A percentile compares a stretch with the other conserved stretches of the same genome.
Conservation (phyloP, 306 rosid species). For the Hippophae gyantsensis region DNA sequence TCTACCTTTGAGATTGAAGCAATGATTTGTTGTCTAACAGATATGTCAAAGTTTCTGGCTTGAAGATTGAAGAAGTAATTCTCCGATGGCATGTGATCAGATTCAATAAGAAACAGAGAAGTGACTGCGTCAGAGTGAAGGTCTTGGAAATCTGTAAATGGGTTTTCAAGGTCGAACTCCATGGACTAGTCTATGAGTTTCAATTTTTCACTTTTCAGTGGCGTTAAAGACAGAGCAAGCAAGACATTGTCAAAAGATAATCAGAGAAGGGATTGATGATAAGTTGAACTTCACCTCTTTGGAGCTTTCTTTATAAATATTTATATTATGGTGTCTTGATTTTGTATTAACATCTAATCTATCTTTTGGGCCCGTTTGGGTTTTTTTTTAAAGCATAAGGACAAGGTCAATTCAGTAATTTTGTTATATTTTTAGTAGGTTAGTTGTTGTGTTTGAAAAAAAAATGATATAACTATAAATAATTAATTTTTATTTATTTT, state of each 20-base stretch:
- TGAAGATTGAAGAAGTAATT: constrained; percentile 48
- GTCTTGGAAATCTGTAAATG: constrained; percentile 40
- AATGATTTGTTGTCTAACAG: constrained; percentile 47
- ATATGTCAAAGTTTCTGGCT: constrained; percentile 31
- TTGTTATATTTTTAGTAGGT: too few species aligned
- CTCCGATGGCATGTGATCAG: constrained; percentile 70
- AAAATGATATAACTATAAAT: too few species aligned
- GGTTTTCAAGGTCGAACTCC: constrained; percentile 95
- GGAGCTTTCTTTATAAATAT: constrained; percentile 19
- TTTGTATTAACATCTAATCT: constrained; percentile 6
- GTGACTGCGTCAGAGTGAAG: constrained; percentile 34
- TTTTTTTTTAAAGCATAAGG: too few species aligned
- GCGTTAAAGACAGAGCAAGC: constrained; percentile 10
- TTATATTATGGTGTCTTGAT: constrained; percentile 21
- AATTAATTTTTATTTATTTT: too few species aligned
- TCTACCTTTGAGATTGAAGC: constrained; percentile 64
- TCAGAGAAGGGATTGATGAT: constrained; percentile 4
- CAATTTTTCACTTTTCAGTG: constrained; percentile 4
- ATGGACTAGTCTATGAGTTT: constrained; percentile 21
- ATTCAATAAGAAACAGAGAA: constrained; percentile 58
- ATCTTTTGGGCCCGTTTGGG: too few species aligned
- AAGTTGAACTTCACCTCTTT: constrained; percentile 27
- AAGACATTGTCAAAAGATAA: constrained; percentile 27
- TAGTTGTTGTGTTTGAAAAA: too few species aligned
- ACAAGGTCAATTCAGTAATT: too few species aligned